phyloP scores from a whole-genome alignment of 139 green algal genomes.

The Chlamydomonas incerta region DNA sequence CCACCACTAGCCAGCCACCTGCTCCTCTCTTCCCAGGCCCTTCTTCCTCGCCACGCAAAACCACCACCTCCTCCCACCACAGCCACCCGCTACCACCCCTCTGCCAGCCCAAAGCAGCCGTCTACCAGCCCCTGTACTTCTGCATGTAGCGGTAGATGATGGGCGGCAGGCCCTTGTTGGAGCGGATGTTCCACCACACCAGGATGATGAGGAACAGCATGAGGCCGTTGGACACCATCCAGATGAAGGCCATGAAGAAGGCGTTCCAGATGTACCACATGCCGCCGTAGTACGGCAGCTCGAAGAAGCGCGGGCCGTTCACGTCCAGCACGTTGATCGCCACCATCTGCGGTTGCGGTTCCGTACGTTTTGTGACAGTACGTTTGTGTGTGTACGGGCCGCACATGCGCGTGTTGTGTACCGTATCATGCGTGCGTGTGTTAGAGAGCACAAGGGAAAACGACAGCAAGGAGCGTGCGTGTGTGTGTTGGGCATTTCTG shows the following conservation, averaged over 20 bases:
- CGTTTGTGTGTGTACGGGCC: background rate
- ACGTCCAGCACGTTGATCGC: background rate
- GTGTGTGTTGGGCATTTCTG: too few species aligned
- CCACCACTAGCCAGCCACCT: too few species aligned
- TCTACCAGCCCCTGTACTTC: slow-evolving; percentile 48
- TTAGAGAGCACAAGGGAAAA: too few species aligned
- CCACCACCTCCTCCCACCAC: too few species aligned
- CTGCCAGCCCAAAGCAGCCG: too few species aligned
- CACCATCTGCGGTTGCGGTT: slow-evolving; percentile 15
- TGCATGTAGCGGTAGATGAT: slow-evolving; percentile 54
- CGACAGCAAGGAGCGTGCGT: too few species aligned
- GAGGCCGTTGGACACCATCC: slow-evolving; percentile 30
- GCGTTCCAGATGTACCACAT: slow-evolving; percentile 45
- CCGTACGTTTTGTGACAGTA: background rate
- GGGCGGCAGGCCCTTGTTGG: slow-evolving; percentile 47
- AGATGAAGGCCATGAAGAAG: slow-evolving; percentile 46
- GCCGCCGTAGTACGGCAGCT: slow-evolving; percentile 36
- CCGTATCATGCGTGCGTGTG: too few species aligned
- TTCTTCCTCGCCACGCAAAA: too few species aligned
- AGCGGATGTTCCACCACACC: slow-evolving; percentile 52
- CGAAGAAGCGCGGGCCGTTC: background rate
- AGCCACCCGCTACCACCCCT: too few species aligned
- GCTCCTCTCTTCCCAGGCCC: too few species aligned
- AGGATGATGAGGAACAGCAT: slow-evolving; percentile 48
- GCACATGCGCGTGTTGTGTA: background rate